Base-by-base conservation (phyloP, 2,329 filamentous ascomycete genomes). In the Apiospora marii region DNA sequence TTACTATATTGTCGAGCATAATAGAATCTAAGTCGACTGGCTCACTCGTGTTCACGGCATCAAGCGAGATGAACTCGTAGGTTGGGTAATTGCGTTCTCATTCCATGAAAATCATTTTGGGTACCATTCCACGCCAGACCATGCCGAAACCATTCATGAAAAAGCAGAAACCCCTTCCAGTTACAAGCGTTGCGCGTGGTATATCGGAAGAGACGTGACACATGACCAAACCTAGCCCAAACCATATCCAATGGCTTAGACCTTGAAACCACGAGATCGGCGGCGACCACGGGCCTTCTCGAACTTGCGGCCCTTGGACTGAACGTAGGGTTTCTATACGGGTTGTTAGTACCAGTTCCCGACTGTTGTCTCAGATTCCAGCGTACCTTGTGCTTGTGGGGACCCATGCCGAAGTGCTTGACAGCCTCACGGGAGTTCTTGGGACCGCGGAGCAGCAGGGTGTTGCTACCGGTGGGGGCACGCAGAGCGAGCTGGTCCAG, bases 271-370 rank as follows among this genome's bases (percentile, higher is more conserved):
- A 84, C 94, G 92, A 82, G 95, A 98, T 86, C 95, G 91, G 93
- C 96, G 97, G 88, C 96, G 95, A 87, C 96, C 97, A 96, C 96
- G 95, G 83, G 95, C 96, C 83, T 92, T 91, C 93, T 99, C 97
- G 90, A 99, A 99, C 91, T 99, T 99, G 88, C 96, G 93, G 84
- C 97, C 97, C 94, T 99, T 99, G 90, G 94, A 97, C 87, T 94
- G 91, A 83, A 99, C 91, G 81, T 97, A 94, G 80, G 96, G 96
- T 92, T 98, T 98, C 96, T 96, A 79, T 74, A 1, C 61, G 6
- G 44, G 12, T 64, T 64, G 19, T 64, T 64, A 64, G 58, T 64
- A 24, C 19, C 58, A 41, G 8, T 12, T n/a, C 34, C 6, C 3
- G 6, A 14, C 24, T 13, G 12, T 30, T 27, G 61, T 6, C 8